Evolutionary conservation across 306 rosid species (phyloP), one percentile per base, ranked within the genome.

Genomic region (Cucurbita ficifolia): DNA sequence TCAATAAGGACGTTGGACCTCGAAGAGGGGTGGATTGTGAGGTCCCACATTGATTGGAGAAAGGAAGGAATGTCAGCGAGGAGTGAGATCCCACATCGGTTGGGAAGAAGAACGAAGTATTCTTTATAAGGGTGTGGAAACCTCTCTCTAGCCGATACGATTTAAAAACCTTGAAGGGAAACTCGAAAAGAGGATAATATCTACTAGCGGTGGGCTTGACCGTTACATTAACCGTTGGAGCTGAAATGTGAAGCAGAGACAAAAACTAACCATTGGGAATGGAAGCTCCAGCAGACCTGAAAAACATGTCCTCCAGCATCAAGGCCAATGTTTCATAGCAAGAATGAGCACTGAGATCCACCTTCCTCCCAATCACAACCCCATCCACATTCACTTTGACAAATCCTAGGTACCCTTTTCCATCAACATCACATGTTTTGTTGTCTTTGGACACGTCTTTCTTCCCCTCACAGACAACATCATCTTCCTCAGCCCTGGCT

Each of bases 361-460:
- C 84, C 59, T 88, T 88, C 77, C 92, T 82, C 54, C 92, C 92
- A 0, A 88, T 88, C 0, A 83, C 84, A 62, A 82, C 64, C 17
- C 92, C 92, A 70, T 88, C 92, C 73, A 84, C 77, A 65, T 84
- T 88, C 75, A 88, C 92, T 78, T 88, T 88, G 49, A 88, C 92
- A 75, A 82, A 88, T 62, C 88, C 86, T 8, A 83, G 81, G 71
- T 77, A 57, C 18, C 76, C 77, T 53, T 83, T 84, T 55, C 82
- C 89, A 52, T 84, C 80, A n/a, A 39, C 67, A 75, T 68, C 73
- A 22, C 73, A 45, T 45, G 51, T 24, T 74, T 74, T 74, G 55
- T 45, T 11, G 22, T 48, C 76, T 40, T 74, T 42, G 52, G 65
- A 73, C 38, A 69, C 24, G 48, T 59, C 79, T 8, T 74, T 45